Conservation (phyloP, 2,329 filamentous ascomycete species). For the Neoarthrinium moseri region DNA sequence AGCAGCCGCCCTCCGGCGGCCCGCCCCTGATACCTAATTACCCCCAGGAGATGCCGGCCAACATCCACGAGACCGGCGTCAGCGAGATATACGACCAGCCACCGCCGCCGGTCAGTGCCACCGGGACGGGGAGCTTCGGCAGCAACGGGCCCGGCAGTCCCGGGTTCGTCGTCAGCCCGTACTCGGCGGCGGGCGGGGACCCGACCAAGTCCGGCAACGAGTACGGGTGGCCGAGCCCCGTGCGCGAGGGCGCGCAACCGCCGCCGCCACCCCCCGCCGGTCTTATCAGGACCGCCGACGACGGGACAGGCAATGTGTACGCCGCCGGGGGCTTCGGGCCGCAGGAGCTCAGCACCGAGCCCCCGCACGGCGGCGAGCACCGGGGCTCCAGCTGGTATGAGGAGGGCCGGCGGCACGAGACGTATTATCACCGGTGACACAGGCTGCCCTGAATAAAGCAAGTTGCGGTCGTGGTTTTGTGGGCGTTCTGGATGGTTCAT, state of each 20-base stretch:
- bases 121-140: not conserved
- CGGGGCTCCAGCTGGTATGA: no score
- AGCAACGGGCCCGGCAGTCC: not conserved
- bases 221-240: constrained; percentile 1
- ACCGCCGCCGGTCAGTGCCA: not conserved
- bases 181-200: not conserved
- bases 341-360: constrained; percentile 1
- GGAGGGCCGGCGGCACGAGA: not conserved
- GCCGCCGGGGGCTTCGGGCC: constrained; percentile 2
- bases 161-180: not conserved
- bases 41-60: constrained; percentile 7
- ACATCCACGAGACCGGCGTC: not conserved
- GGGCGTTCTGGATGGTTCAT: no score
- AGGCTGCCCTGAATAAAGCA: no score
- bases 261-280: no score
- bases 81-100: not conserved
- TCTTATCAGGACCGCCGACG: not conserved
- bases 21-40: not conserved
- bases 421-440: constrained; percentile 3
- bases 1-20: not conserved
- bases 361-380: not conserved
- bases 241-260: not conserved
- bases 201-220: not conserved
- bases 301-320: constrained; percentile 4
- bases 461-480: no score